These are phyloP conservation scores for Emericellopsis cladophorae DNA, from an alignment of 2,329 filamentous ascomycete genomes.

Conservation along the genomic window DNA sequence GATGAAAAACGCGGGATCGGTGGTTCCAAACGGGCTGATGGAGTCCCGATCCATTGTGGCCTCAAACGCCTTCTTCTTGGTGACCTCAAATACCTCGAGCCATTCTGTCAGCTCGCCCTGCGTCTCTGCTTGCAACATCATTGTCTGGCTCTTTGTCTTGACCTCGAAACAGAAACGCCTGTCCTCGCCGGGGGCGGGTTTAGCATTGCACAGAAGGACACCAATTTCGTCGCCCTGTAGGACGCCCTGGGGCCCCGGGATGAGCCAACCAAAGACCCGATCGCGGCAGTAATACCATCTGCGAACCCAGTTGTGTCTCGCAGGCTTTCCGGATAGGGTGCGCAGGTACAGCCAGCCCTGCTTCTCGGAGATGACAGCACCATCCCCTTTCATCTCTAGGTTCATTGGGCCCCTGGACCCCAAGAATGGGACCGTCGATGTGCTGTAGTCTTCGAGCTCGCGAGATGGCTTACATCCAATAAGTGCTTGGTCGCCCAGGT, in stretches of 20 bases:
- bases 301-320: conserved; percentile 77
- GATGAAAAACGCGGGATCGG: conserved; percentile 79
- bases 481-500: conserved; percentile 70
- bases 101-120: conserved; percentile 88
- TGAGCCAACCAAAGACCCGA: conserved; percentile 90
- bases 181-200: conserved; percentile 84
- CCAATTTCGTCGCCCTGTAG: conserved; percentile 95
- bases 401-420: conserved; percentile 57
- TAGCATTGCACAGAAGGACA: conserved; percentile 83
- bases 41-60: conserved; percentile 44
- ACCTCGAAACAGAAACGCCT: conserved; percentile 95
- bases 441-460: conserved; percentile 84
- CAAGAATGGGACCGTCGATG: conserved; percentile 80
- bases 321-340: conserved; percentile 74
- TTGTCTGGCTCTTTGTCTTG: conserved; percentile 88
- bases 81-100: conserved; percentile 85
- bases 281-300: conserved; percentile 95
- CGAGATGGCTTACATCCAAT: conserved; percentile 65
- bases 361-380: conserved; percentile 55
- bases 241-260: conserved; percentile 74
- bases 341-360: conserved; percentile 90
- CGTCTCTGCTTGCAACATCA: conserved; percentile 85
- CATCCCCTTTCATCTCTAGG: conserved; percentile 40
- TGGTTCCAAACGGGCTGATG: conserved; percentile 19
- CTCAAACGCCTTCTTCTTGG: conserved; percentile 86